These are phyloP conservation scores for Podaxis rugospora DNA, from an alignment of 768 basidiomycete genomes.

Conservation along the genomic window DNA sequence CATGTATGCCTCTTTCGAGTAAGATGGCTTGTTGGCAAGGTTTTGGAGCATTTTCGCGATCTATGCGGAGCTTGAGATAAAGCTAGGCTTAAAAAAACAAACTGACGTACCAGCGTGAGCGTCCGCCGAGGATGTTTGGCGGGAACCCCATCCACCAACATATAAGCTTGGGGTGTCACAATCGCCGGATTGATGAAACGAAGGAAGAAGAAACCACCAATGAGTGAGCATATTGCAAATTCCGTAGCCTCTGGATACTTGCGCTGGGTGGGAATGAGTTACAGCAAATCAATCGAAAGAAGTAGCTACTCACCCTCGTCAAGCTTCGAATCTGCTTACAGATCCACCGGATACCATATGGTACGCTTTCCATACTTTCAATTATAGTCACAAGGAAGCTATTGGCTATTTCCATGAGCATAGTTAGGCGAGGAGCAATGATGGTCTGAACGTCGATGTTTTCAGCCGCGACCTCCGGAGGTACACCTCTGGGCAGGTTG, in stretches of 20 bases:
- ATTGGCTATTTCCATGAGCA: constrained; percentile 99
- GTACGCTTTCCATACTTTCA: constrained; percentile 96
- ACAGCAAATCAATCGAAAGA: background rate
- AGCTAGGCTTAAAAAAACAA: background rate
- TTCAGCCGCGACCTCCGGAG: constrained; percentile 91
- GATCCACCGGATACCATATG: constrained; percentile 99
- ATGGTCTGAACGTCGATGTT: constrained; percentile 97
- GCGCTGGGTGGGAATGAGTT: constrained; percentile 46
- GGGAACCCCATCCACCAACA: constrained; percentile 97
- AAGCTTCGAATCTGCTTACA: constrained; percentile 98
- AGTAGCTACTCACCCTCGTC: constrained; percentile 64
- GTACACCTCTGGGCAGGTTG: constrained; percentile 88
- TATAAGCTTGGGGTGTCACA: constrained; percentile 98
- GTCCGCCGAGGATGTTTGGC: constrained; percentile 97
- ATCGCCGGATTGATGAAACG: constrained; percentile 99
- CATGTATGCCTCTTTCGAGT: constrained; percentile 98
- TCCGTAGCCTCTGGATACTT: constrained; percentile 99
- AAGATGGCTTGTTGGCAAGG: constrained; percentile 96
- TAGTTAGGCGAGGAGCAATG: constrained; percentile 93
- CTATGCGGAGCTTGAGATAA: constrained; percentile 32
- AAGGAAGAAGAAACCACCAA: constrained; percentile 99
- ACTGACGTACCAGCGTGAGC: constrained; percentile 71
- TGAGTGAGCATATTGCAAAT: constrained; percentile 96
- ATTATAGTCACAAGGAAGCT: constrained; percentile 97
- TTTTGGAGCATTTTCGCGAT: constrained; percentile 99